Percentiles rank a stretch among this genome's conserved stretches.
Evolutionary conservation across 177 flowering plant species (phyloP).

Genomic region (Tripterygium wilfordii): DNA sequence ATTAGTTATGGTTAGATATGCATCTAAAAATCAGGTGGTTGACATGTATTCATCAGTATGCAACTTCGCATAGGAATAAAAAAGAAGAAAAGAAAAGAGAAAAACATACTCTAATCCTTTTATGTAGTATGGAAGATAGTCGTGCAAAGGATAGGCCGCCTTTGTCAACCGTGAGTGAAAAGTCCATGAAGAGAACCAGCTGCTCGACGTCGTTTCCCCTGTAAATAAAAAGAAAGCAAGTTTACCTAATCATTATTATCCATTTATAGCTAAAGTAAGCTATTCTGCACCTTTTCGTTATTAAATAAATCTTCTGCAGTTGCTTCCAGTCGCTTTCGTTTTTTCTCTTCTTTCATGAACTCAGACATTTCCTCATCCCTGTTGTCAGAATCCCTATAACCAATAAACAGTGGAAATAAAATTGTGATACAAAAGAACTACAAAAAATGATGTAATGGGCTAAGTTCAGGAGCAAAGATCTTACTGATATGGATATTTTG

Average conservation of each 20-base stretch:
- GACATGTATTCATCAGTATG: no score
- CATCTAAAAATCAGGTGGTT: no score
- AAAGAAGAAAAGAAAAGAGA: no score
- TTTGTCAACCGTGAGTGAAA: constrained; percentile 33
- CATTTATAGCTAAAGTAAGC: background rate
- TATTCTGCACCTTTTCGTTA: constrained; percentile 44
- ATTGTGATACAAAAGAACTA: background rate
- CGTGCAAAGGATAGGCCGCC: no score
- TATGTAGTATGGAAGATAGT: no score
- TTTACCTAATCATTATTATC: background rate
- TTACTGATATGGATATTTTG: constrained; percentile 74
- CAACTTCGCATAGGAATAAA: no score
- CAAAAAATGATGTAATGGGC: background rate
- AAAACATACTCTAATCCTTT: no score
- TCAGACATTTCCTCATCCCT: constrained; percentile 48
- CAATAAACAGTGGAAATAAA: constrained; percentile 4
- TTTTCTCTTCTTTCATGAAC: constrained; percentile 70
- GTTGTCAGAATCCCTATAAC: constrained; percentile 49
- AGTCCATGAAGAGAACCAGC: constrained; percentile 47
- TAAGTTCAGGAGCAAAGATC: constrained; percentile 6
- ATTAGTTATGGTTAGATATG: no score
- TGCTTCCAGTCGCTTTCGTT: constrained; percentile 76
- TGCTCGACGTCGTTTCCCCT: constrained; percentile 47
- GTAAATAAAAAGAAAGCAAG: background rate
- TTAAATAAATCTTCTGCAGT: constrained; percentile 81